Evolutionary conservation across 176 grass and related monocot species (phyloP), one percentile per base, ranked within the genome.

Genomic region (Pharus latifolius): DNA sequence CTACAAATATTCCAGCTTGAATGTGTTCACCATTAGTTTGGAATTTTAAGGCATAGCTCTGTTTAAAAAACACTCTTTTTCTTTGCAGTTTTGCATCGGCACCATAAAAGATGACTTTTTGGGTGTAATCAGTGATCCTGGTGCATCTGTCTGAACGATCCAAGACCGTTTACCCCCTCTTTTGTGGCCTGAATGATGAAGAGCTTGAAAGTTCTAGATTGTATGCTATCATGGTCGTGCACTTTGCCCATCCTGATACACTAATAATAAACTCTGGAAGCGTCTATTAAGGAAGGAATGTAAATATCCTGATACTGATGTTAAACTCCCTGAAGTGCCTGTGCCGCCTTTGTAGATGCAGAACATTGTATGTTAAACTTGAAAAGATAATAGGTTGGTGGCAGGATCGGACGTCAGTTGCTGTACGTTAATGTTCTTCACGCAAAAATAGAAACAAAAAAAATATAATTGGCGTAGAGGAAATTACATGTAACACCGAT

Each of bases 101-200:
- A 99, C 95, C 14, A 99, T 94, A 72, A 99, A 94, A 69, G 90
- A 99, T 40, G 90, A 99, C 60, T 99, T 88, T 63, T 82, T 99
- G 87, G 95, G 90, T 49, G 90, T 99, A 18, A 91, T 99, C 65
- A 94, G 76, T 40, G 95, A 99, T 69, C 95, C 95, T 54, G 78
- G 87, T 73, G 84, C 76, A 23, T 72, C 95, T 46, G 63, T 82
- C 13, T 98, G 90, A 79, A 64, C 61, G 24, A 51, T 53, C n/a
- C 1, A 31, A 25, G 29, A 26, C 16, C n/a, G n/a, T n/a, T n/a
- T n/a, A n/a, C n/a, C n/a, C n/a, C n/a, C n/a, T n/a, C n/a, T n/a
- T n/a, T n/a, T n/a, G n/a, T n/a, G n/a, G n/a, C n/a, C n/a, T n/a
- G n/a, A n/a, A n/a, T n/a, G n/a, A n/a, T n/a, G n/a, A 29, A 25